phyloP scores from a whole-genome alignment of 1,284 basidiomycete species.

The Malassezia slooffiae region DNA sequence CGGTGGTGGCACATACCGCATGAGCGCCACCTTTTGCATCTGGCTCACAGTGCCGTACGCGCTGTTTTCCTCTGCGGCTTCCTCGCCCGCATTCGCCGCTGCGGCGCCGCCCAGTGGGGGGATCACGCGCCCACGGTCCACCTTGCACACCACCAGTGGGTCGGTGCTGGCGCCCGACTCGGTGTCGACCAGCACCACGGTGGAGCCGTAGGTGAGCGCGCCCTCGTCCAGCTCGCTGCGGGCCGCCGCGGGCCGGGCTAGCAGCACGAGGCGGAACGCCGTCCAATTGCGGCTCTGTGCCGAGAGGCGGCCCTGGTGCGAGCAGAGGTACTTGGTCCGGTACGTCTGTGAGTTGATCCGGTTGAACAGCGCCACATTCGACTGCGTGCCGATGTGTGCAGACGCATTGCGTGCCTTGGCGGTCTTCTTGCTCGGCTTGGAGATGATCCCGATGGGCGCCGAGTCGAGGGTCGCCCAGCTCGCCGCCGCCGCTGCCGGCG shows the following conservation, averaged over 20 bases:
- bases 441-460: conserved; percentile 81
- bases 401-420: conserved; percentile 87
- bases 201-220: conserved; percentile 73
- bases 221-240: conserved; percentile 24
- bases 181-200: conserved; percentile 71
- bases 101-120: conserved; percentile 23
- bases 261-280: conserved; percentile 71
- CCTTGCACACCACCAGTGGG: conserved; percentile 78
- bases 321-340: conserved; percentile 89
- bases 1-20: conserved; percentile 53
- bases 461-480: conserved; percentile 84
- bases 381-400: conserved; percentile 75
- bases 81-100: conserved; percentile 1
- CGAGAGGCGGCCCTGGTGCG: conserved; percentile 64
- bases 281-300: conserved; percentile 80
- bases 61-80: conserved; percentile 23
- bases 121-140: conserved; percentile 68
- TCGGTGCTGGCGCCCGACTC: conserved; percentile 72
- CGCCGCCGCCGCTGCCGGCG: neutral
- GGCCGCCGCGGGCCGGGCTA: conserved; percentile 34
- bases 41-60: conserved; percentile 77
- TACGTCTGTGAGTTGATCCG: conserved; percentile 94
- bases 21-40: conserved; percentile 87
- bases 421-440: conserved; percentile 92
- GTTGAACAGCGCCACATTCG: conserved; percentile 87